Evolutionary conservation across 306 rosid genomes (phyloP).

Genomic region (Vigna angularis): DNA sequence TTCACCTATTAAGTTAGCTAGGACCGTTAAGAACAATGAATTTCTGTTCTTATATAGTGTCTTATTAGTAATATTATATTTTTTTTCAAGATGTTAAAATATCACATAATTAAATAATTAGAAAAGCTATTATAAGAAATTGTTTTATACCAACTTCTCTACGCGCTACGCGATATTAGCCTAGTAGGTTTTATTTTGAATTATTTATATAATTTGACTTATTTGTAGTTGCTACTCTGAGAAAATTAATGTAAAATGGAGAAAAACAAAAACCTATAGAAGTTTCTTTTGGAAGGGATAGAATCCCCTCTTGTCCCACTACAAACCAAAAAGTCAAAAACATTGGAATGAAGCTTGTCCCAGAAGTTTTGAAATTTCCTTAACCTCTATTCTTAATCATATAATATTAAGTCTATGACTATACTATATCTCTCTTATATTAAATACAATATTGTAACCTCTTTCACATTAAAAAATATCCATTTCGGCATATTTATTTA

Average conservation of each 20-base stretch:
- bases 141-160: too few species aligned
- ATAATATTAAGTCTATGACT: background rate
- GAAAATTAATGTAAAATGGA: background rate
- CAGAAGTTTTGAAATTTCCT: conserved; percentile 18
- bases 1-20: too few species aligned
- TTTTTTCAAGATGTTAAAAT: too few species aligned
- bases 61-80: too few species aligned
- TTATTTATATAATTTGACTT: background rate
- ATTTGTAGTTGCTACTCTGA: background rate
- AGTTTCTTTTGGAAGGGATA: background rate
- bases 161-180: too few species aligned
- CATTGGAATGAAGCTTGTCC: background rate
- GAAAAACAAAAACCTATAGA: background rate
- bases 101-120: too few species aligned
- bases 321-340: conserved; percentile 20
- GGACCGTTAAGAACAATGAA: too few species aligned
- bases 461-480: background rate
- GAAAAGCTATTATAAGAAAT: too few species aligned
- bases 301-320: background rate
- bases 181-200: too few species aligned
- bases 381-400: background rate
- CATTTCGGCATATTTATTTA: background rate
- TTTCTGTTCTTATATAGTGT: too few species aligned
- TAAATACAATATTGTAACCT: too few species aligned
- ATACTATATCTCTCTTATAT: background rate